Base-by-base conservation (phyloP, 306 rosid species). In the Trichosanthes truncata region DNA sequence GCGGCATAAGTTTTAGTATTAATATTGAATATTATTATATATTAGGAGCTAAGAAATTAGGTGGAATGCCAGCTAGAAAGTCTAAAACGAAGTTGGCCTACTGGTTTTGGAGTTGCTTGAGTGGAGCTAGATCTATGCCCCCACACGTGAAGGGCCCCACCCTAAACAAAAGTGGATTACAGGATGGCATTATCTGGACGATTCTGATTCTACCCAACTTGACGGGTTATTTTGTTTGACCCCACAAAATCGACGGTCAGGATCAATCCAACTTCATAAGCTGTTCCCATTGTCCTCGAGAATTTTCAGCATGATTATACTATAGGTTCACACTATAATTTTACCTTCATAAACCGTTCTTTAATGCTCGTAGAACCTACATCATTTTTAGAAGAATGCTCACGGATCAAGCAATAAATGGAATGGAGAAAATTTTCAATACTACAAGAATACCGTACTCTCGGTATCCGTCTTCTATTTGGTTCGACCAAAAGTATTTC, bases 61-160 rank as follows among this genome's bases (percentile, higher is more conserved):
- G 77, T 71, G 77, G 77, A 71, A 71, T 71, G 77, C 40, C 77
- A 71, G 57, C 76, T 71, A 25, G 76, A 71, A 71, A 71, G 76
- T 71, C 1, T 12, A 69, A 31, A 9, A 62, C n/a, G 20, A 13
- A 17, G 18, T 62, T 13, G 69, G 69, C 69, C 23, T 12, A 62
- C 45, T 3, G 71, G 71, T 5, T 29, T 63, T 31, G 45, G 72
- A 33, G 71, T 33, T 61, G 38, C 9, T 61, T 61, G n/a, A 61
- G 38, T 29, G 43, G 71, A 63, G 71, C n/a, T 26, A 61, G 68
- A 61, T 61, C 68, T 61, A 61, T 61, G 75, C 12, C 17, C 51
- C 75, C 76, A 23, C 55, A 43, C 56, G 76, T 71, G 76, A 68
- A 11, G 55, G 75, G 53, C 20, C 76, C 76, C 55, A 72, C 59